Evolutionary conservation across 83 land plant species (phyloP).

Genomic region (Picea abies): DNA sequence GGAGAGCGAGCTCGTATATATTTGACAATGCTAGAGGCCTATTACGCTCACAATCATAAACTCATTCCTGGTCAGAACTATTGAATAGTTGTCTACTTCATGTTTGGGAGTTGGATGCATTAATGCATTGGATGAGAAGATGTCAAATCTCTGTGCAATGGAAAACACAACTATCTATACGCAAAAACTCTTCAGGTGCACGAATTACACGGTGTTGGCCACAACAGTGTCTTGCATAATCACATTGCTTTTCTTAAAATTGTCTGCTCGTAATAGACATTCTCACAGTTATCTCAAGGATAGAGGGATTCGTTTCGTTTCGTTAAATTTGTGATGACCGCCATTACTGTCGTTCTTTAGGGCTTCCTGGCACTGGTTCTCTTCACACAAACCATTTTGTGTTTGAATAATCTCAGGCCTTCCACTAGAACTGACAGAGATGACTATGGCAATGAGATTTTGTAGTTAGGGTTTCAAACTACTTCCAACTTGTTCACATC

Average conservation of each 20-base stretch:
- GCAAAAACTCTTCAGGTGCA: not conserved
- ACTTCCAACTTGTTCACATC: too few species aligned
- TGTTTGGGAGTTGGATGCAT: too few species aligned
- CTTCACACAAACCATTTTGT: not conserved
- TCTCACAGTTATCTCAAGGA: not conserved
- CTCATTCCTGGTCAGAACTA: too few species aligned
- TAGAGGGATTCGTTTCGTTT: not conserved
- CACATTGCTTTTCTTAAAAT: not conserved
- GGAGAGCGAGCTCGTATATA: too few species aligned
- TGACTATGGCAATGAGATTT: not conserved
- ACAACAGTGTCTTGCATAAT: not conserved
- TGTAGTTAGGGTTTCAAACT: too few species aligned
- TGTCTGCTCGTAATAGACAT: not conserved
- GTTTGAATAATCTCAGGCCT: not conserved
- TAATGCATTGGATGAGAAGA: too few species aligned
- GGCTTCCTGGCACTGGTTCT: slow-evolving; percentile 2
- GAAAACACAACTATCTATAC: not conserved
- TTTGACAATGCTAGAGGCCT: too few species aligned
- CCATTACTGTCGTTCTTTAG: not conserved
- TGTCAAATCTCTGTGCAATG: not conserved
- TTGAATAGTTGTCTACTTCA: too few species aligned
- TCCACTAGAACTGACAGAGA: not conserved
- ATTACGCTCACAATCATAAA: too few species aligned
- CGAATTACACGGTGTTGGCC: not conserved
- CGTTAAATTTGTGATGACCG: not conserved